Evolutionary conservation across 768 basidiomycete genomes (phyloP), one percentile per base, ranked within the genome.

Genomic region (Saitozyma sp.): DNA sequence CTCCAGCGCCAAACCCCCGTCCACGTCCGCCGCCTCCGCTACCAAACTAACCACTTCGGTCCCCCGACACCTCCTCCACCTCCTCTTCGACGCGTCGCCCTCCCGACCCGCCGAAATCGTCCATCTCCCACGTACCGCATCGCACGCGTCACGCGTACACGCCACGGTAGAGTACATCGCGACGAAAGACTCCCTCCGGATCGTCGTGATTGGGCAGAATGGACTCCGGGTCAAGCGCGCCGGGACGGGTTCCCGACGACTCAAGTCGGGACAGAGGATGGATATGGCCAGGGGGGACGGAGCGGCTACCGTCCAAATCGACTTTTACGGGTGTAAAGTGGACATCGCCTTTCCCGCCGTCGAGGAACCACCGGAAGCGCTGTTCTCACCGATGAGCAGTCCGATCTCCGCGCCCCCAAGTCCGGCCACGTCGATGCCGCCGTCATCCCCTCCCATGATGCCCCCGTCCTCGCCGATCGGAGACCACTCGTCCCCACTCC

Each of bases 111-210:
- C 53, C 58, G 41, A 64, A 50, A 51, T 54, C 11, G 55, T 76
- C 43, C 63, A 66, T 39, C 67, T 76, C 14, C 62, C 71, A 2
- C 56, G 68, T 8, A n/a, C 57, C 13, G 74, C 74, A 8, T 59
- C 62, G 9, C 74, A 76, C 54, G 74, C 74, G 29, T 76, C 74
- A 0, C 53, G 74, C 56, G 63, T 76, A 20, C 74, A 76, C 54
- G 72, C 72, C 20, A 63, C 59, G 1, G 52, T 73, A 6, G 71
- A 76, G 54, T 59, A 70, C 8, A 29, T 59, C 20, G 49, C 45
- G 4, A 38, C 45, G 17, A n/a, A 56, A 7, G 59, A 68, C 11
- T 17, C 41, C 0, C 38, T 70, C 5, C 59, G 74, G 10, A 46
- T 76, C 4, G 19, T 71, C 9, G 72, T 76, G 8, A 38, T 76